A percentile compares a stretch with the other conserved stretches of the same genome.
Evolutionary conservation across 2,329 filamentous ascomycete species (phyloP).

Genomic region (Ophiostoma himal-ulmi): DNA sequence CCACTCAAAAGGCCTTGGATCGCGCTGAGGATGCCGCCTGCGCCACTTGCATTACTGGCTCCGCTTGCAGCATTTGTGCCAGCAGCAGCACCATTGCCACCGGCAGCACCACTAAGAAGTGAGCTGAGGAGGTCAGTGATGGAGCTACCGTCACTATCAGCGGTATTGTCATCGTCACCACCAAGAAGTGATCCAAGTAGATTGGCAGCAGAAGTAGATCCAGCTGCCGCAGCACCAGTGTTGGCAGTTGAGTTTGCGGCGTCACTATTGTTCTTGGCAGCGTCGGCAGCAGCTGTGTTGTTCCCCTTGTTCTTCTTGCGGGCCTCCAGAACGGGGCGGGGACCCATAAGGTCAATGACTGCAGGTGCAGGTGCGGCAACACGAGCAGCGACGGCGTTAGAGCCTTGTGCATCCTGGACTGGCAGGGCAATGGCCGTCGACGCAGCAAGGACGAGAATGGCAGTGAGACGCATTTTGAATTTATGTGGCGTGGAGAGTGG

Average conservation of each 20-base stretch:
- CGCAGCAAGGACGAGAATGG: not conserved
- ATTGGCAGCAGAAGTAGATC: not conserved
- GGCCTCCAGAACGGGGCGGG: not conserved
- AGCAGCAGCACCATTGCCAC: not conserved
- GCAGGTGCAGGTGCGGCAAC: not conserved
- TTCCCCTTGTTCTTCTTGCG: constrained; percentile 9
- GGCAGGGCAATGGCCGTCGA: not conserved
- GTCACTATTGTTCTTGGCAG: not conserved
- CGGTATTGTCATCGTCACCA: not conserved
- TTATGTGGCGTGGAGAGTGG: not conserved
- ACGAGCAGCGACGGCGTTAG: not conserved
- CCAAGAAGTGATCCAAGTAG: not conserved
- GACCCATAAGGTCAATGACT: constrained; percentile 1
- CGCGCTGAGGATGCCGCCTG: not conserved
- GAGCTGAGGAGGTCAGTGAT: not conserved
- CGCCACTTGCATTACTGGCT: not conserved
- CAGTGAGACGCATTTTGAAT: not conserved
- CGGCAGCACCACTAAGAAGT: not conserved
- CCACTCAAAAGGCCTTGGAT: not conserved
- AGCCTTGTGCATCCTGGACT: not conserved
- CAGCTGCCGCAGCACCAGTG: not conserved
- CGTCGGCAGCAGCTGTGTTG: not conserved
- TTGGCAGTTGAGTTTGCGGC: not conserved
- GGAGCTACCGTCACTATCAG: not conserved
- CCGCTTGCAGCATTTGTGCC: not conserved